Evolutionary conservation across 176 grass and related monocot genomes (phyloP).

Genomic region (Guadua angustifolia): DNA sequence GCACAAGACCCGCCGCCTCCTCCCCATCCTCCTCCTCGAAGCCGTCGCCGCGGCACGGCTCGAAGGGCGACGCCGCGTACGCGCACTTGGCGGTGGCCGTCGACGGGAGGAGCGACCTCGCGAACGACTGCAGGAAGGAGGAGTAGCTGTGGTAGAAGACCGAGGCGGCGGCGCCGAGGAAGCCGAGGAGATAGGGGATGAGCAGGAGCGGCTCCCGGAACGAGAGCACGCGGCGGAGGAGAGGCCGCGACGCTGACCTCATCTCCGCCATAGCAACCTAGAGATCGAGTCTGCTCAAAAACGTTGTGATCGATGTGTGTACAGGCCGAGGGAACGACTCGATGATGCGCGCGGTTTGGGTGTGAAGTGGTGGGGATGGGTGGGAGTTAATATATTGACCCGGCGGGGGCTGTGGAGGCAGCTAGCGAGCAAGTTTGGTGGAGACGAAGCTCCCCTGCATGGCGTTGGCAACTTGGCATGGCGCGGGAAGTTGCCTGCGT

Average conservation of each 20-base stretch:
- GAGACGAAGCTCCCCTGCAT: slow-evolving; percentile 30
- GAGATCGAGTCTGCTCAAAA: not conserved
- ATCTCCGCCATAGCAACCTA: slow-evolving; percentile 32
- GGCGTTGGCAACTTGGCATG: not conserved
- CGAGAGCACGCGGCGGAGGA: slow-evolving; percentile 51
- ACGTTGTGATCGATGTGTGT: not conserved
- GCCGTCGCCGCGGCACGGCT: not conserved
- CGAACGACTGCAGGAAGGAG: slow-evolving; percentile 44
- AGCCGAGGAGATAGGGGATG: slow-evolving; percentile 39
- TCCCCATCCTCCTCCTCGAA: not conserved
- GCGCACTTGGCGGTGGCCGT: not conserved
- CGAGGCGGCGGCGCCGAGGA: slow-evolving; percentile 33
- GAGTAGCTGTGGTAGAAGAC: slow-evolving; percentile 39
- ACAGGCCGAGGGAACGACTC: not conserved
- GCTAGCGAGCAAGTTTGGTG: slow-evolving; percentile 1
- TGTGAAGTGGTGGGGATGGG: slow-evolving; percentile 3
- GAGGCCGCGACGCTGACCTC: slow-evolving; percentile 12
- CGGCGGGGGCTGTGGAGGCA: not conserved
- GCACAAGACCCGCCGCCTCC: not conserved
- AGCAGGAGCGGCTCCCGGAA: slow-evolving; percentile 58
- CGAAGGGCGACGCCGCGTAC: not conserved
- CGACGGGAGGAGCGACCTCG: slow-evolving; percentile 23
- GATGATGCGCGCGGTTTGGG: not conserved
- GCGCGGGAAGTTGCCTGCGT: slow-evolving; percentile 21
- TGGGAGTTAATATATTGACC: not conserved